Evolutionary conservation across 805 yeast species (phyloP).

Genomic region (Candida nemodendra): DNA sequence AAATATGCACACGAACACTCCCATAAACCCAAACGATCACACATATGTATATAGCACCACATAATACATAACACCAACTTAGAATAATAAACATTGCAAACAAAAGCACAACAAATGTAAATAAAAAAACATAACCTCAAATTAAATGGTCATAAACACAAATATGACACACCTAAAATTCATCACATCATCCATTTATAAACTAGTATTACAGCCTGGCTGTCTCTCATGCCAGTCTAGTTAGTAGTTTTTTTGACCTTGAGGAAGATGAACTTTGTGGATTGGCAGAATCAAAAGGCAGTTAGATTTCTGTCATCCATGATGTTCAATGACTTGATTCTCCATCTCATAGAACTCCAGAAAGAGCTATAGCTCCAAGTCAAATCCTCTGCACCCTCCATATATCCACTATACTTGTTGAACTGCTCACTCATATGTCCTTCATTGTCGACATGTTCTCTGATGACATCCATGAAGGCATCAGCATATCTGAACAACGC

Average conservation of each 20-base stretch:
- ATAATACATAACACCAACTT: not conserved
- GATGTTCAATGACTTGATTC: constrained; percentile 40
- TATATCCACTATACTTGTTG: constrained; percentile 72
- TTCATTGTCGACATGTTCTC: constrained; percentile 57
- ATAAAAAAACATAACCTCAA: constrained; percentile 4
- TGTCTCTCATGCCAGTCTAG: too few species aligned
- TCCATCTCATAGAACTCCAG: constrained; percentile 67
- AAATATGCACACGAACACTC: constrained; percentile 1
- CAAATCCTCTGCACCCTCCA: constrained; percentile 83
- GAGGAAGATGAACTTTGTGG: too few species aligned
- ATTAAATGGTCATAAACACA: constrained; percentile 1
- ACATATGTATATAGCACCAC: constrained; percentile 7
- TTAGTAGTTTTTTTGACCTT: too few species aligned
- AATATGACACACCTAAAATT: constrained; percentile 2
- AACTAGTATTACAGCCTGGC: not conserved
- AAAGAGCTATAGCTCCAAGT: constrained; percentile 91
- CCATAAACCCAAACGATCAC: constrained; percentile 4
- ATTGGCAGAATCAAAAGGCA: too few species aligned
- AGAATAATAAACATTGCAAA: not conserved
- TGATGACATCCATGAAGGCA: constrained; percentile 59
- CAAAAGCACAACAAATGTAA: constrained; percentile 1
- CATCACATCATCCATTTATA: not conserved
- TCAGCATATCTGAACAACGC: constrained; percentile 59
- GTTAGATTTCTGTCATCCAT: constrained; percentile 23
- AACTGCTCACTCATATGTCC: constrained; percentile 90